These are phyloP conservation scores for Glycyrrhiza uralensis DNA, from an alignment of 306 rosid genomes.

Conservation along the genomic window DNA sequence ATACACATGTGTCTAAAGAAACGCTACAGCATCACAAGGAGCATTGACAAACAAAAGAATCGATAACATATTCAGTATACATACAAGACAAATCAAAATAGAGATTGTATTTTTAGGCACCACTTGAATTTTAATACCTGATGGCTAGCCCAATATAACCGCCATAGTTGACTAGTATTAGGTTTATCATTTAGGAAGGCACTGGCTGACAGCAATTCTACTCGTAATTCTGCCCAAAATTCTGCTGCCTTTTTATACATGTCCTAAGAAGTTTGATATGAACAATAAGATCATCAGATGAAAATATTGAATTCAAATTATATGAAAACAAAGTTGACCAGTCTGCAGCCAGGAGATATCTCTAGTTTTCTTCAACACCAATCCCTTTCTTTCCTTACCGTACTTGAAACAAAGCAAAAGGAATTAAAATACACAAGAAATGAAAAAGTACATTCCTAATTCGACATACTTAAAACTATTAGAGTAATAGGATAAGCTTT, in stretches of 20 bases:
- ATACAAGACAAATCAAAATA: neutral
- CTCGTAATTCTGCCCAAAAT: slow-evolving; percentile 90
- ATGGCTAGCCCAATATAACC: slow-evolving; percentile 98
- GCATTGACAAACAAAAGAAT: slow-evolving; percentile 21
- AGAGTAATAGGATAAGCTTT: no score
- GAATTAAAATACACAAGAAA: neutral
- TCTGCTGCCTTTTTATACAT: slow-evolving; percentile 89
- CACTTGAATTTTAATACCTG: slow-evolving; percentile 52
- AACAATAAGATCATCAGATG: neutral
- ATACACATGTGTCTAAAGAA: slow-evolving; percentile 97
- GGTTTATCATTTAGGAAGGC: slow-evolving; percentile 72
- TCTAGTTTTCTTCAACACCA: slow-evolving; percentile 6
- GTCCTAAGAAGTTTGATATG: slow-evolving; percentile 45
- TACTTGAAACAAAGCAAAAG: neutral
- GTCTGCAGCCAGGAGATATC: slow-evolving; percentile 14
- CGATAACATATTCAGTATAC: neutral
- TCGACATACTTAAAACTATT: neutral
- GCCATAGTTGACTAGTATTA: slow-evolving; percentile 84
- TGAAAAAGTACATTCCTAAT: neutral
- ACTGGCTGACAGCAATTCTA: slow-evolving; percentile 75
- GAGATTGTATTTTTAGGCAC: neutral
- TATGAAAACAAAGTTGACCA: slow-evolving; percentile 5
- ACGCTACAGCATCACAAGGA: slow-evolving; percentile 65
- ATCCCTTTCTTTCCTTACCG: neutral
- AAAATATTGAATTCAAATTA: slow-evolving; percentile 8